Evolutionary conservation across 1,284 basidiomycete species (phyloP), one percentile per base, ranked within the genome.

Genomic region (Pterulicium gracile): DNA sequence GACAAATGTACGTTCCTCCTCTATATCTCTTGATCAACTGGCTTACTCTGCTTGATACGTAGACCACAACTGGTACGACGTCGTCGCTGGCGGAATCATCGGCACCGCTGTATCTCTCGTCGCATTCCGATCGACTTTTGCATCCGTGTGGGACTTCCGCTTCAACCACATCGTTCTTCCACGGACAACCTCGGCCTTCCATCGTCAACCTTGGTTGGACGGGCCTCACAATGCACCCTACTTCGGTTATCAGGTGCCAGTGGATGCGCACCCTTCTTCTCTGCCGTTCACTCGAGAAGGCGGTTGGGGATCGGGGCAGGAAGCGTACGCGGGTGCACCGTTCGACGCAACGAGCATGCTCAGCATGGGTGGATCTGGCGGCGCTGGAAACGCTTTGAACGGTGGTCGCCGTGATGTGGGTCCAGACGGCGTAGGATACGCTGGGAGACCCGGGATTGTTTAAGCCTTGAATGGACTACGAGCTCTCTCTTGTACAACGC

Each of bases 101-200:
- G 75, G 76, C 1, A 69, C 64, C 2, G 55, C 58, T 43, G 67
- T 62, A 13, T 73, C 76, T 0, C 54, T 77, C 35, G 68, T 74
- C 36, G 72, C 75, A 1, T 79, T 71, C 61, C 67, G 75, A 14
- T 70, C 73, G 55, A 75, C 70, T 1, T 77, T 75, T 53, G 72
- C 70, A 0, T 60, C 72, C n/a, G 58, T 73, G 27, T 68, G 66
- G 53, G 75, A 77, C 56, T 79, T 75, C 59, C 59, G 75, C 12
- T 77, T 76, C 63, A 77, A 79, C 57, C 73, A 77, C 54, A 52
- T 77, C 41, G 61, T 74, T 24, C 66, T 77, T 32, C 73, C 73
- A 1, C 64, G 69, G 1, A 61, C 65, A 4, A 67, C 66, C 0
- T 72, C 69, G 3, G 54, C 70, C 15, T 65, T 70, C 56, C 61